These are phyloP conservation scores for Lyophyllum semitale DNA, from an alignment of 768 basidiomycete genomes.

Conservation along the genomic window DNA sequence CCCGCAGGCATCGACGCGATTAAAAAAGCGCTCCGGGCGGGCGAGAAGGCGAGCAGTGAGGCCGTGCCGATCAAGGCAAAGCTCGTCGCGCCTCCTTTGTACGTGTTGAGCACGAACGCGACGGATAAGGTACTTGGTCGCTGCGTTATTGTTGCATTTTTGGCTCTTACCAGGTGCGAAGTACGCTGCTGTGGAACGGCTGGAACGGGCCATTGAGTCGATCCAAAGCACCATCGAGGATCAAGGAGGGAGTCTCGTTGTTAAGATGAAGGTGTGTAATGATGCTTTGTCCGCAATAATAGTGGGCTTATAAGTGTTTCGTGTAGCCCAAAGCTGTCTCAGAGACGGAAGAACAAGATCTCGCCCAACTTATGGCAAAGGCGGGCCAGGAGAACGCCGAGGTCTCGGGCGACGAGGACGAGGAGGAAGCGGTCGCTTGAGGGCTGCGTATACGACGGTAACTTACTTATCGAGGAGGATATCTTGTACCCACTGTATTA, in stretches of 20 bases:
- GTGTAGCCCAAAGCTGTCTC: slow-evolving; percentile 93
- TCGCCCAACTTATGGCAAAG: slow-evolving; percentile 96
- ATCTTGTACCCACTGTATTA: not conserved
- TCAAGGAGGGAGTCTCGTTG: slow-evolving; percentile 81
- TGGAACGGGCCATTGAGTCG: slow-evolving; percentile 91
- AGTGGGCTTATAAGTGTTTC: not conserved
- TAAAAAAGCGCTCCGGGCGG: slow-evolving; percentile 85
- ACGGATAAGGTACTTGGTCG: slow-evolving; percentile 79
- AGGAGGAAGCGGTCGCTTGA: slow-evolving; percentile 47
- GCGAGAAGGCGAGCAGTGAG: slow-evolving; percentile 85
- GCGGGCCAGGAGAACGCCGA: slow-evolving; percentile 94
- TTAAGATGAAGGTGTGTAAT: slow-evolving; percentile 90
- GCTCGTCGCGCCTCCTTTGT: slow-evolving; percentile 93
- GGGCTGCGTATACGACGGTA: not conserved
- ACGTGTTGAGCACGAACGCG: slow-evolving; percentile 93
- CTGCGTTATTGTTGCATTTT: not conserved
- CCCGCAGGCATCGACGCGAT: slow-evolving; percentile 97
- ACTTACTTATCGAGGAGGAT: not conserved
- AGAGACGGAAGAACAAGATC: slow-evolving; percentile 95
- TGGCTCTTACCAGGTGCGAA: slow-evolving; percentile 23
- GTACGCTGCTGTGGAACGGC: slow-evolving; percentile 88
- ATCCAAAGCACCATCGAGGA: slow-evolving; percentile 85
- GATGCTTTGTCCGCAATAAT: not conserved
- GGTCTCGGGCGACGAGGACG: slow-evolving; percentile 92
- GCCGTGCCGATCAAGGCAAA: slow-evolving; percentile 96